Conservation (phyloP, 225 moss, liverwort and hornwort genomes). For the Asterella californica region DNA sequence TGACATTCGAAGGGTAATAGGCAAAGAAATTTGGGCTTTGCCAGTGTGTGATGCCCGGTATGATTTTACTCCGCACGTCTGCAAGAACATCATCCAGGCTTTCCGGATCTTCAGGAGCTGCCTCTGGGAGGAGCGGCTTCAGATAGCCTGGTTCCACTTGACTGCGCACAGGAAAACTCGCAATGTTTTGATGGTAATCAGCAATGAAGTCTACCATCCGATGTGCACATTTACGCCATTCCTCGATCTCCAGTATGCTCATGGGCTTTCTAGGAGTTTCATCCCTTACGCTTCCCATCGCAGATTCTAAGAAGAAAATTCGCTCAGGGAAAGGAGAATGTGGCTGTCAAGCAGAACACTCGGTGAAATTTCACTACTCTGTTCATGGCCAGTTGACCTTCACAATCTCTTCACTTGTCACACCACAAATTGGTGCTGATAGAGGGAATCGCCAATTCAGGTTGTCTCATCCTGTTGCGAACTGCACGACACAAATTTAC, state of each 20-base stretch:
- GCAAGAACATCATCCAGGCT: conserved; percentile 54
- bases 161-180: conserved; percentile 60
- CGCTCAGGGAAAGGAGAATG: no score
- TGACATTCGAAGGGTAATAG: conserved; percentile 59
- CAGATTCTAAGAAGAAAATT: background rate
- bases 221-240: conserved; percentile 62
- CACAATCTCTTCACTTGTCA: no score
- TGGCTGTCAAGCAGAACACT: no score
- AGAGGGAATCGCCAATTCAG: no score
- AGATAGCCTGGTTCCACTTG: conserved; percentile 84
- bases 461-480: no score
- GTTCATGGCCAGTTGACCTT: no score
- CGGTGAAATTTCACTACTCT: no score
- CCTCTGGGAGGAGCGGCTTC: conserved; percentile 54
- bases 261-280: background rate
- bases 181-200: conserved; percentile 69
- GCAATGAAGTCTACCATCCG: conserved; percentile 90
- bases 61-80: conserved; percentile 35
- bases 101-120: conserved; percentile 73
- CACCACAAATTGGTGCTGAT: no score
- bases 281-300: background rate
- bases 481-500: no score
- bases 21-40: conserved; percentile 88
- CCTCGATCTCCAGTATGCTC: conserved; percentile 55
- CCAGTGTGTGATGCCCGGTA: conserved; percentile 79